These are phyloP conservation scores for Sporothrix variecibatus DNA, from an alignment of 2,329 filamentous ascomycete genomes.

Conservation along the genomic window DNA sequence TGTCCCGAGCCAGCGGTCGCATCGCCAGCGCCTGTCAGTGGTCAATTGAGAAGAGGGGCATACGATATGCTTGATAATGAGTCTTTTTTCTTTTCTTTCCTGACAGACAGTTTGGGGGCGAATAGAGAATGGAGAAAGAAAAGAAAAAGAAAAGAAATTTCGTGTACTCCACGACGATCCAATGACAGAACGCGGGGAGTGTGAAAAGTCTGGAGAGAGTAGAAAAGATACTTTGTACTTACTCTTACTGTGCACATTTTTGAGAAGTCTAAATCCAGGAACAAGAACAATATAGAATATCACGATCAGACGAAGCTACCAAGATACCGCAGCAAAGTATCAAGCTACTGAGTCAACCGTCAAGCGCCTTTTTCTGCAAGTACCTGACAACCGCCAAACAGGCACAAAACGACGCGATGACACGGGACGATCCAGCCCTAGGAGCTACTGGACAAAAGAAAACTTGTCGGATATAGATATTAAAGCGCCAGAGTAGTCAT, in stretches of 20 bases:
- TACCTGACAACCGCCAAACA: background rate
- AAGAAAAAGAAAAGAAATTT: background rate
- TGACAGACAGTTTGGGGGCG: background rate
- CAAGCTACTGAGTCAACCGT: background rate
- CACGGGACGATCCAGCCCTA: conserved; percentile 3
- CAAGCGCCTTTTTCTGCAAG: background rate
- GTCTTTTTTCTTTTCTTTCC: background rate
- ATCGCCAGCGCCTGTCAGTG: background rate
- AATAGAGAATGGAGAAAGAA: background rate
- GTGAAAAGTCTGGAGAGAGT: background rate
- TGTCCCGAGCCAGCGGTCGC: background rate
- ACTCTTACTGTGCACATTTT: conserved; percentile 1
- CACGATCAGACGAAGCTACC: background rate
- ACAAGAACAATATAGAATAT: background rate
- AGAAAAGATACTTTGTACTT: background rate
- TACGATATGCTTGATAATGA: background rate
- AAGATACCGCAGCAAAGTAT: background rate
- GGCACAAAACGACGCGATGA: background rate
- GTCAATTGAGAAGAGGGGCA: background rate
- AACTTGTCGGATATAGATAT: background rate
- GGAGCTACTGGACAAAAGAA: background rate
- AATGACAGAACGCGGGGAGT: conserved; percentile 9
- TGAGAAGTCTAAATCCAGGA: background rate
- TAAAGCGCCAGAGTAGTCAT: background rate
- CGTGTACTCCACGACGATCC: background rate